phyloP scores from a whole-genome alignment of 2,329 filamentous ascomycete species.

The Nothophaeocryptopus gaeumannii region DNA sequence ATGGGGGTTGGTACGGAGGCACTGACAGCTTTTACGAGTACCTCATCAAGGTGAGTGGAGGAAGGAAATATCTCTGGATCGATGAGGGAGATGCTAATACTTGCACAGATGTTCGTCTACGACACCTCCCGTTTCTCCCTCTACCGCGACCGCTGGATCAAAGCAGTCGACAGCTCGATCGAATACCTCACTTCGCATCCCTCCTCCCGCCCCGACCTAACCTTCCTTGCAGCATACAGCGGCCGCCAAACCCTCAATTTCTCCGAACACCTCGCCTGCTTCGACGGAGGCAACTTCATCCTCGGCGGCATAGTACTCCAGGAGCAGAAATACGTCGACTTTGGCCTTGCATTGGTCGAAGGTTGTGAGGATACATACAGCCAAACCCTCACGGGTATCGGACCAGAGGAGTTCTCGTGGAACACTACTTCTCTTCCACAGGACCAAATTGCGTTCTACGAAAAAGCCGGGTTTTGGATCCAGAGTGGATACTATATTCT shows the following conservation, averaged over 20 bases:
- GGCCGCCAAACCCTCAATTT: constrained; percentile 41
- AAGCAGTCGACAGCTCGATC: constrained; percentile 74
- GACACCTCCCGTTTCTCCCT: constrained; percentile 60
- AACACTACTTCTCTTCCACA: constrained; percentile 34
- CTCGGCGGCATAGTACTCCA: constrained; percentile 72
- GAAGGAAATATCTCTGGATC: too few species aligned
- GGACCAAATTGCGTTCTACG: constrained; percentile 58
- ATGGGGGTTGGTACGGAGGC: constrained; percentile 71
- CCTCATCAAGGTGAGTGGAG: constrained; percentile 61
- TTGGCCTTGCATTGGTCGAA: constrained; percentile 70
- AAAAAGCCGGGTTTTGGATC: constrained; percentile 65
- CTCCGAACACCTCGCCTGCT: constrained; percentile 65
- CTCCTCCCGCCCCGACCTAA: constrained; percentile 63
- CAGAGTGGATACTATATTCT: constrained; percentile 62
- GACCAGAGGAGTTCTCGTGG: constrained; percentile 61
- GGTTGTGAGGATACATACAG: constrained; percentile 74
- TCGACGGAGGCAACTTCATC: constrained; percentile 81
- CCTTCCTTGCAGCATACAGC: constrained; percentile 63
- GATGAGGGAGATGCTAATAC: too few species aligned
- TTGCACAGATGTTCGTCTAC: constrained; percentile 69
- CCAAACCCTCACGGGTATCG: constrained; percentile 67
- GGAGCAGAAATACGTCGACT: constrained; percentile 65
- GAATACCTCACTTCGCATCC: constrained; percentile 68
- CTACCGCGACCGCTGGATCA: constrained; percentile 71
- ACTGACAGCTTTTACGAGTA: constrained; percentile 86